phyloP scores from a whole-genome alignment of 495 filamentous ascomycete genomes.

The Lasiosphaeris hirsuta region DNA sequence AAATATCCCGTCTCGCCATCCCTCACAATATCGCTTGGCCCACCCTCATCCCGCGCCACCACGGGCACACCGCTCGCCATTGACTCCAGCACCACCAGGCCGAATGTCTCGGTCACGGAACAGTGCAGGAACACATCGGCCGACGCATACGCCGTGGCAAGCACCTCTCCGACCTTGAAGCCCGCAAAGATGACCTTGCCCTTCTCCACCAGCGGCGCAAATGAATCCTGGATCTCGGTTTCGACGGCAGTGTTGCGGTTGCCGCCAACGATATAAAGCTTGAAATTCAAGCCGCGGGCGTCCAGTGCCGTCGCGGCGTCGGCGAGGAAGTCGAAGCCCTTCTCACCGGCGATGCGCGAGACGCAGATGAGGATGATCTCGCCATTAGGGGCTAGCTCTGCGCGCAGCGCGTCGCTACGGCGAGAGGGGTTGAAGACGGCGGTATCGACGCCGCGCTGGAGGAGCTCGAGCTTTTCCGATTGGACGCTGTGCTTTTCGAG shows the following conservation, averaged over 20 bases:
- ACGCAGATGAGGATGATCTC: constrained; percentile 60
- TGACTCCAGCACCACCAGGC: constrained; percentile 60
- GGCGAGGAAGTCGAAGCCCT: constrained; percentile 62
- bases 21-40: constrained; percentile 59
- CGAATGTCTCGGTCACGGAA: constrained; percentile 65
- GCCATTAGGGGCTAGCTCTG: constrained; percentile 50
- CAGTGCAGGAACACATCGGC: constrained; percentile 63
- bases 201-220: constrained; percentile 39
- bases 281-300: constrained; percentile 52
- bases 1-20: constrained; percentile 56
- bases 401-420: constrained; percentile 44
- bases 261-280: constrained; percentile 59
- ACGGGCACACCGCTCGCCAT: constrained; percentile 65
- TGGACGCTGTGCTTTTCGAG: constrained; percentile 50
- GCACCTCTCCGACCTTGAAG: constrained; percentile 49
- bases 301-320: constrained; percentile 46
- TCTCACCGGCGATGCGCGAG: constrained; percentile 59
- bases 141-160: constrained; percentile 57
- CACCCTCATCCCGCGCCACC: constrained; percentile 60
- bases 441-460: constrained; percentile 61
- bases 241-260: constrained; percentile 59
- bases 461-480: constrained; percentile 45
- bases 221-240: constrained; percentile 50
- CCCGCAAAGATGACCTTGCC: constrained; percentile 57
- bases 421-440: constrained; percentile 49